Base-by-base conservation (phyloP, 2,329 filamentous ascomycete species). In the Ceratocystis variospora region DNA sequence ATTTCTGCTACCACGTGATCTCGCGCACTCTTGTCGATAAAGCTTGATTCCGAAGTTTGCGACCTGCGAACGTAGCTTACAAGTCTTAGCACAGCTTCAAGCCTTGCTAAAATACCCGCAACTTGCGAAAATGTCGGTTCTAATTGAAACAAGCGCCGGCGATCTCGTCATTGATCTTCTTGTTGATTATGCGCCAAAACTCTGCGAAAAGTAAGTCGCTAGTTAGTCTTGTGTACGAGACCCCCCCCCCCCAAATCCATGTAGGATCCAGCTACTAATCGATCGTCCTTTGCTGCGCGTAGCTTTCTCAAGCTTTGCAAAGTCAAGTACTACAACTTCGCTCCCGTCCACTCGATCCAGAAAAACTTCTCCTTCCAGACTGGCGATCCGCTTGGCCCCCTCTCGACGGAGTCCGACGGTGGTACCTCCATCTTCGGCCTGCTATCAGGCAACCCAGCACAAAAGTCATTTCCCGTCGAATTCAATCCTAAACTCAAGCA, bases 271-370 rank as follows among this genome's bases (percentile, higher is more conserved):
- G 10, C 37, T 70, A 69, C 74, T 72, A 17, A 62, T 33, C 31
- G 15, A 22, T 37, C 41, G 5, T 12, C 57, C 19, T 79, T 74
- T 75, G 68, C 73, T 33, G 6, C n/a, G n/a, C 80, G 79, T 76
- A 95, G 90, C 81, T 97, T 99, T 76, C 80, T 99, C 67, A 97
- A 99, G 81, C 89, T 99, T 71, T 96, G 94, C 84, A 97, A 97
- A 79, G 81, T 91, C 77, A 99, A 96, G 79, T 99, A 97, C 79
- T 99, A 96, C 85, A 97, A 97, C 79, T 97, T 95, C 76, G 87
- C 91, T 5, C 94, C 93, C 31, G 79, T 97, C 65, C 90, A 96
- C 78, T 91, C 87, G 70, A 84, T 99, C 46, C 94, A 96, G 74
- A 94, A 93, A 75, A 86, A 90, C 76, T 97, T 96, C 77, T 96